Percentiles rank a stretch among this genome's conserved stretches.
Evolutionary conservation across 768 basidiomycete species (phyloP).

Genomic region (Kwoniella sp.): DNA sequence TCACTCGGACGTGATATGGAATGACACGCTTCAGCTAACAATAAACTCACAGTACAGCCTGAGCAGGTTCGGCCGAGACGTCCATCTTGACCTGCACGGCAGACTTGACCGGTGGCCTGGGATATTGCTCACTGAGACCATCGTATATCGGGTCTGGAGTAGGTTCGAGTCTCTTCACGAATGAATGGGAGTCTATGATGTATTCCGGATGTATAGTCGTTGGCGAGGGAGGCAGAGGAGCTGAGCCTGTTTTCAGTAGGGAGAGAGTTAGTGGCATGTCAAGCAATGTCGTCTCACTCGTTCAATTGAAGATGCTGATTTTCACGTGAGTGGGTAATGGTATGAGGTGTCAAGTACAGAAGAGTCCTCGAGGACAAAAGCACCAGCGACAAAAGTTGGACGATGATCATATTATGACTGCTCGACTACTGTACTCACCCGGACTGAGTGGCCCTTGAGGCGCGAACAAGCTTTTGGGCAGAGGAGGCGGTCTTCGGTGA

Average conservation of each 20-base stretch:
- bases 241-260: slow-evolving; percentile 30
- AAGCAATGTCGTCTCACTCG: neutral
- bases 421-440: slow-evolving; percentile 21
- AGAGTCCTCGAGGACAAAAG: too few species aligned
- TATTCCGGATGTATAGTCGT: slow-evolving; percentile 38
- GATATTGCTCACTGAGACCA: slow-evolving; percentile 15
- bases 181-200: slow-evolving; percentile 46
- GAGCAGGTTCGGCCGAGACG: slow-evolving; percentile 26
- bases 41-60: slow-evolving; percentile 22
- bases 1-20: neutral
- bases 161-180: slow-evolving; percentile 15
- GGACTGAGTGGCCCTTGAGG: slow-evolving; percentile 41
- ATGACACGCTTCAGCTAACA: neutral
- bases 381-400: too few species aligned
- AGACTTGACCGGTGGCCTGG: slow-evolving; percentile 32
- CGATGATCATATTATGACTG: too few species aligned
- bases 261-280: neutral
- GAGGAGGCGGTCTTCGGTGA: slow-evolving; percentile 43
- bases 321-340: too few species aligned
- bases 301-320: too few species aligned
- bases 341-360: neutral
- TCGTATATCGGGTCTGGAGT: slow-evolving; percentile 25
- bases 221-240: slow-evolving; percentile 40
- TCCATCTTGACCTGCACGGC: slow-evolving; percentile 42
- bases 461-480: slow-evolving; percentile 37